Percentiles rank a stretch among this genome's conserved stretches.
These are phyloP conservation scores for Podaxis carcinomalis DNA, from an alignment of 768 basidiomycete genomes.

Conservation along the genomic window DNA sequence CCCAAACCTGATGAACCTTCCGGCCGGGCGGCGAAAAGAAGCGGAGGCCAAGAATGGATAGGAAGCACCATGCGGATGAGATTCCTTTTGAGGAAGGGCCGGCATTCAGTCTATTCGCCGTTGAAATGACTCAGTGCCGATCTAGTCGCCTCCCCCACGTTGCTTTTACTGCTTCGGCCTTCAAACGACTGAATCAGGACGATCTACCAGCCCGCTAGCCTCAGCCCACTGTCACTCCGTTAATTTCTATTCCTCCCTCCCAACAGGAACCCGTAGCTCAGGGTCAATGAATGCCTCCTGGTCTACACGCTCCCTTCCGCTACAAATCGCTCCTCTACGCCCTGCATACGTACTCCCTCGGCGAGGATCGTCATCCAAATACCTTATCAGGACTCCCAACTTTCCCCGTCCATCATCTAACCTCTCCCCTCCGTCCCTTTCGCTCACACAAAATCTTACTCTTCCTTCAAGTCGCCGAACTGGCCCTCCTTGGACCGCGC, in stretches of 20 bases:
- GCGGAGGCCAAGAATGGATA: constrained; percentile 12
- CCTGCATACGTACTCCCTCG: not conserved
- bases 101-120: constrained; percentile 6
- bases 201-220: not conserved
- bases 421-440: constrained; percentile 8
- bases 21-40: constrained; percentile 9
- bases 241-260: not conserved
- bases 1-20: not conserved
- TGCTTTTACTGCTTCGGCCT: constrained; percentile 14
- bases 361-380: constrained; percentile 7
- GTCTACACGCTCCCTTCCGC: not conserved
- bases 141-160: constrained; percentile 18
- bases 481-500: constrained; percentile 16
- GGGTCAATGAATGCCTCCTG: constrained; percentile 7
- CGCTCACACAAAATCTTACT: constrained; percentile 4
- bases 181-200: constrained; percentile 13
- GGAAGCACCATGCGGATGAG: not conserved
- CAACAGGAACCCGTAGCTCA: not conserved
- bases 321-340: not conserved
- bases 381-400: constrained; percentile 8
- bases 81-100: constrained; percentile 9
- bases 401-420: constrained; percentile 8
- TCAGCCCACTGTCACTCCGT: not conserved
- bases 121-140: constrained; percentile 19
- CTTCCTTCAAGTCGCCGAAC: constrained; percentile 16